Evolutionary conservation across 2,329 filamentous ascomycete species (phyloP), one percentile per base, ranked within the genome.

Genomic region (Calycina marina): DNA sequence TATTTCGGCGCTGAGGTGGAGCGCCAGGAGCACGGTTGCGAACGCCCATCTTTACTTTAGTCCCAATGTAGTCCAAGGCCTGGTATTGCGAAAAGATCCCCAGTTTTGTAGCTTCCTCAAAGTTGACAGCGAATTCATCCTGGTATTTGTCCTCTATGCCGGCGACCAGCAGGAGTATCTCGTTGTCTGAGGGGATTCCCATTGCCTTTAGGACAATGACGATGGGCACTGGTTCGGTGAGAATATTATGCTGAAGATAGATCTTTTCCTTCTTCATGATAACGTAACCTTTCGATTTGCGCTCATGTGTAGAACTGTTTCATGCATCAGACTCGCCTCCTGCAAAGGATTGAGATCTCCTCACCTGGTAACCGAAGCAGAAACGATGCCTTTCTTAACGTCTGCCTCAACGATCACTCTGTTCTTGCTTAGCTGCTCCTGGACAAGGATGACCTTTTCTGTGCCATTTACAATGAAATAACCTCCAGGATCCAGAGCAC

Each of bases 371-470:
- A 96, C 90, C 2, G 90, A 96, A 22, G 92, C 90, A 45, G 88
- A 83, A 35, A 96, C 88, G 42, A 93, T 76, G 38, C 81, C 81
- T 58, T 94, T 96, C 60, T 93, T 93, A 32, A 77, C 69, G 48
- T 88, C 82, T 34, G 83, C 77, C 58, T 98, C 92, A 11, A 98
- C 88, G 53, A 98, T 94, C 49, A 98, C 82, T 62, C 90, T 76
- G 58, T 98, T 98, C 69, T 98, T 98, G 68, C 90, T 98, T 52
- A 98, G 63, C 59, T 98, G 90, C 53, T 98, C 92, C 56, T 98
- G 90, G 10, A 98, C 92, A 26, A 98, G 63, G 51, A 98, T 98
- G 46, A 98, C 90, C 62, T 98, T 98, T 56, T 98, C 90, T 13
- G 92, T 94, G 28, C 90, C 90, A 48, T 88, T 84, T 44, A 96